phyloP scores from a whole-genome alignment of 352 stramenopile genomes.

The Pythium oligandrum region DNA sequence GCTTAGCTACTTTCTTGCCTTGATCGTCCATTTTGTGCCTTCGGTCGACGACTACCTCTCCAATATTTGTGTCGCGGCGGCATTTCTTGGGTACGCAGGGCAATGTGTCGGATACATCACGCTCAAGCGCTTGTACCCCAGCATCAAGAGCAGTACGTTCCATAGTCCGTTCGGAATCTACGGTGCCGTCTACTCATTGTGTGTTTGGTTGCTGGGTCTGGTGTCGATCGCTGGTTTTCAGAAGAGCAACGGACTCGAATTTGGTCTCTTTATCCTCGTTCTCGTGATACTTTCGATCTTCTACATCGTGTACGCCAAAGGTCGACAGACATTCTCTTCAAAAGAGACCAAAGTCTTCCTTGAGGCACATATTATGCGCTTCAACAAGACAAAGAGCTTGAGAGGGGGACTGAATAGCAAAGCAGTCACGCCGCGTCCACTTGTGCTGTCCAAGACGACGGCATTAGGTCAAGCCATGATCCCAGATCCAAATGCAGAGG shows the following conservation, averaged over 20 bases:
- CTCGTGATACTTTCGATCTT: slow-evolving; percentile 14
- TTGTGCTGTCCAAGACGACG: too few species aligned
- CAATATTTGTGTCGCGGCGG: slow-evolving; percentile 21
- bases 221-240: slow-evolving; percentile 24
- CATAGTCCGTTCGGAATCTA: slow-evolving; percentile 21
- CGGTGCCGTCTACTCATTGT: slow-evolving; percentile 23
- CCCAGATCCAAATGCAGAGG: too few species aligned
- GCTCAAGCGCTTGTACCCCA: slow-evolving; percentile 15
- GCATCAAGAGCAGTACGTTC: slow-evolving; percentile 15
- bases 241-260: slow-evolving; percentile 9
- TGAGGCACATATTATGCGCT: slow-evolving; percentile 25
- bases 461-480: too few species aligned
- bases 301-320: slow-evolving; percentile 22
- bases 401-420: too few species aligned
- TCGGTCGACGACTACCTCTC: slow-evolving; percentile 18
- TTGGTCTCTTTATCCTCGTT: slow-evolving; percentile 10
- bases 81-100: slow-evolving; percentile 20
- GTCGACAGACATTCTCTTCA: slow-evolving; percentile 24
- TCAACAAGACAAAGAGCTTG: slow-evolving; percentile 2
- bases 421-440: too few species aligned
- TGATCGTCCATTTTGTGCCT: slow-evolving; percentile 20
- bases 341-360: slow-evolving; percentile 30
- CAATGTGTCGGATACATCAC: slow-evolving; percentile 33
- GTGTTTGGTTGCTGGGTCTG: slow-evolving; percentile 23
- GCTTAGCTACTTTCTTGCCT: slow-evolving; percentile 19